Evolutionary conservation across 148 eudicot genomes (phyloP), one percentile per base, ranked within the genome.

Genomic region (Pouteria glomerata): DNA sequence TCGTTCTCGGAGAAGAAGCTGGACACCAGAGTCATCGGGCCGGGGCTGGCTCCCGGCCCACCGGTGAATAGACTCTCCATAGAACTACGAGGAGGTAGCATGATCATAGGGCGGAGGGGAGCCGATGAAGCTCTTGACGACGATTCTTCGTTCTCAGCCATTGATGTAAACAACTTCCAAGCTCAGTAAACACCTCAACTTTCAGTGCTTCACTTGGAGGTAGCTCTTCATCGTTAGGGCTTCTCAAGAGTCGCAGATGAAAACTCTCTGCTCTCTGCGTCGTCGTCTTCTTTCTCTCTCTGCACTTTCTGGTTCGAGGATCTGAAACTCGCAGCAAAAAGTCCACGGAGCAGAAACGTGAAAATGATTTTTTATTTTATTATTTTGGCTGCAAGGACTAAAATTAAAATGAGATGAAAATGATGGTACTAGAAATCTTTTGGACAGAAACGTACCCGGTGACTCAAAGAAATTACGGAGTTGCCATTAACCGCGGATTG

Each of bases 21-120:
- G 8, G 92, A 85, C 0, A 89, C 89, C 8, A 89, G 63, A 26
- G 91, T 87, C 97, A 91, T 84, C 68, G 97, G 97, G 31, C 94
- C 97, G 0, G 97, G 97, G 73, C 97, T 89, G 4, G 70, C 77
- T 31, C 86, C 90, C 37, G 87, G 73, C 45, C 85, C 88, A n/a
- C 88, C 88, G 16, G 80, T 64, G 41, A 86, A 88, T 0, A 88
- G 23, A 21, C 61, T 78, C 68, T 85, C 93, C 62, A 75, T 51
- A 44, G 87, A 71, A 1, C 70, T 73, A 16, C 89, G 72, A 0
- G 97, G 80, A 11, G 91, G 93, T 8, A 88, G 83, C 8, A 77
- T 74, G 26, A 90, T 79, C 18, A 87, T 77, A 1, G 91, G 91
- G 3, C 83, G 77, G 27, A 59, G 27, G 51, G 80, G 58, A 16